phyloP scores from a whole-genome alignment of 331 rosid genomes.

The Prunus yedoensis region DNA sequence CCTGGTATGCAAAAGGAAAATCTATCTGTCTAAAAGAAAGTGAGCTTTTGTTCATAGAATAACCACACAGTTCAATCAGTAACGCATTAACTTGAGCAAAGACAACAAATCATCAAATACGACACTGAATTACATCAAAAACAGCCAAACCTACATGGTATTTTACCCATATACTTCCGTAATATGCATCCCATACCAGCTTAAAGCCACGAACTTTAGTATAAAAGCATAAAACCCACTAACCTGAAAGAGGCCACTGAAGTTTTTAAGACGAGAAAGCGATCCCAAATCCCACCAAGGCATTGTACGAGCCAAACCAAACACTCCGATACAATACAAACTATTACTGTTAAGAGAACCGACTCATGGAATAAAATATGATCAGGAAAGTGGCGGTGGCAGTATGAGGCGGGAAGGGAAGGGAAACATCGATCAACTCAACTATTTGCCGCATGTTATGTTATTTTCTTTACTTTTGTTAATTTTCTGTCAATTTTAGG shows the following conservation, averaged over 20 bases:
- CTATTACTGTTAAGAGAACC: background rate
- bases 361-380: conserved; percentile 1
- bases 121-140: no score
- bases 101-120: background rate
- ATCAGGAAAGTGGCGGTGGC: background rate
- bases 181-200: background rate
- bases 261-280: conserved; percentile 34
- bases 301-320: conserved; percentile 39
- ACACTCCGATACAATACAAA: background rate
- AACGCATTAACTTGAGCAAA: conserved; percentile 1
- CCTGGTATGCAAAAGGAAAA: no score
- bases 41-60: no score
- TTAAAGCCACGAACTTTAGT: background rate
- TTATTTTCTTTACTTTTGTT: no score
- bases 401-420: background rate
- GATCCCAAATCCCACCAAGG: conserved; percentile 62
- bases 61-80: background rate
- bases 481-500: no score
- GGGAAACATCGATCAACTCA: conserved; percentile 10
- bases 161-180: background rate
- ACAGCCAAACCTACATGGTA: background rate
- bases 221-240: conserved; percentile 8
- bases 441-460: background rate
- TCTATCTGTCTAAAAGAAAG: no score
- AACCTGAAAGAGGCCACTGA: conserved; percentile 49